phyloP scores from a whole-genome alignment of 2,329 filamentous ascomycete species.

The Coniosporium tulheliwenetii region DNA sequence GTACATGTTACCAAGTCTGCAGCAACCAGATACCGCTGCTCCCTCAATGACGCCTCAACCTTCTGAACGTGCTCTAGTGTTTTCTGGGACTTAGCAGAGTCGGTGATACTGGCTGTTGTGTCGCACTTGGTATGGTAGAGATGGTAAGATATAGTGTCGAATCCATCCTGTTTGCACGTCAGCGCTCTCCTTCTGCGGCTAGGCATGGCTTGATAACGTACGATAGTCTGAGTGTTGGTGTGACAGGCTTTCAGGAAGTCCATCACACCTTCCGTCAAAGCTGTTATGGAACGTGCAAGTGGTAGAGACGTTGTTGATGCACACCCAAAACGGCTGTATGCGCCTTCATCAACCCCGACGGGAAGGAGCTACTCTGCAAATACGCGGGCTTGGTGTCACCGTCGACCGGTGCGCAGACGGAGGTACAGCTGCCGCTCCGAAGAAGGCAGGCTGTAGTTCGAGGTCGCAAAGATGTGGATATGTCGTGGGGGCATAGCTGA shows the following conservation, averaged over 20 bases:
- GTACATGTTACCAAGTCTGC: constrained; percentile 1
- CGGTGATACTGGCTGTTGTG: not conserved
- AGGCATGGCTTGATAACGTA: not conserved
- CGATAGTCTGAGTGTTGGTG: constrained; percentile 3
- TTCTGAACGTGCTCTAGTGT: not conserved
- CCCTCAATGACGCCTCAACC: constrained; percentile 3
- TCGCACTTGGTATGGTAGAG: not conserved
- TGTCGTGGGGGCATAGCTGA: not conserved
- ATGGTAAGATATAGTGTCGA: not conserved
- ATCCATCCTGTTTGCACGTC: not conserved
- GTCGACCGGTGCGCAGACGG: not conserved
- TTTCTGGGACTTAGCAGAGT: not conserved
- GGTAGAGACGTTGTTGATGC: constrained; percentile 2
- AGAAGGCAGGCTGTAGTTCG: not conserved
- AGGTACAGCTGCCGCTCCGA: not conserved
- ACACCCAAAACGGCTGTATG: constrained; percentile 1
- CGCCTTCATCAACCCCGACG: constrained; percentile 3
- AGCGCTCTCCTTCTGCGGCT: not conserved
- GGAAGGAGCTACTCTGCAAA: not conserved
- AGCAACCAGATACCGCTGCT: constrained; percentile 1
- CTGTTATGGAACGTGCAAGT: constrained; percentile 5
- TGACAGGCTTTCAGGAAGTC: constrained; percentile 3
- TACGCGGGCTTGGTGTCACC: not conserved
- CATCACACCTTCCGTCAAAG: constrained; percentile 1
- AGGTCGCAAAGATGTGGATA: not conserved